phyloP scores from a whole-genome alignment of 305 asterid species.

The Fraxinus sp. region DNA sequence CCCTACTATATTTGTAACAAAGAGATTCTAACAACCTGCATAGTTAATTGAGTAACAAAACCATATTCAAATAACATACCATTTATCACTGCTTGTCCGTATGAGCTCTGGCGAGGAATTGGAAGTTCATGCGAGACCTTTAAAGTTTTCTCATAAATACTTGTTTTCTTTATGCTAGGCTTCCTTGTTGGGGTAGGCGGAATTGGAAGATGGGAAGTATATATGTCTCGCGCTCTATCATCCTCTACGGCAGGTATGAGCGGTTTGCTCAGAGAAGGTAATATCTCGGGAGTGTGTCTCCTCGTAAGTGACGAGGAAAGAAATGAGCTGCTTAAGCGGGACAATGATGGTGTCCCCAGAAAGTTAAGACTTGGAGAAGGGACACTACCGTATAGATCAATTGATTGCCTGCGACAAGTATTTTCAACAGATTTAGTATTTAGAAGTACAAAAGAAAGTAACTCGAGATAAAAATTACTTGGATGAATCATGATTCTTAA shows the following conservation, averaged over 20 bases:
- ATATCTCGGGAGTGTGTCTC: constrained; percentile 75
- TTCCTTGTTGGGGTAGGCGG: constrained; percentile 61
- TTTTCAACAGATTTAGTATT: constrained; percentile 22
- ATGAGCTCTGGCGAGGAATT: constrained; percentile 58
- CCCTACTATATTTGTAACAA: neutral
- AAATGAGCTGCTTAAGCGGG: constrained; percentile 75
- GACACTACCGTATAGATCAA: constrained; percentile 83
- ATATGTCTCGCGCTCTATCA: constrained; percentile 51
- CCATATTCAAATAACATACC: constrained; percentile 37
- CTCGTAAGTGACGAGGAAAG: constrained; percentile 61
- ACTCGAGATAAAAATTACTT: neutral
- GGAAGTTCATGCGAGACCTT: constrained; percentile 57
- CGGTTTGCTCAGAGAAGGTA: constrained; percentile 69
- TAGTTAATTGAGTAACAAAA: neutral
- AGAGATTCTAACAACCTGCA: neutral
- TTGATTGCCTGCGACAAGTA: constrained; percentile 70
- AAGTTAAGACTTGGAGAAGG: constrained; percentile 83
- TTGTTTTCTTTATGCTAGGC: constrained; percentile 43
- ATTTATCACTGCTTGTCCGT: constrained; percentile 73
- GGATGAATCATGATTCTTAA: neutral
- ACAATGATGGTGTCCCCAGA: constrained; percentile 66
- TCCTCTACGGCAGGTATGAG: constrained; percentile 49
- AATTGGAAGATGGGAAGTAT: constrained; percentile 60
- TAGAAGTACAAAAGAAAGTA: neutral
- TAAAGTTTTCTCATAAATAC: constrained; percentile 49